Conservation (phyloP, 2,329 filamentous ascomycete genomes). For the Biscogniauxia sp. region DNA sequence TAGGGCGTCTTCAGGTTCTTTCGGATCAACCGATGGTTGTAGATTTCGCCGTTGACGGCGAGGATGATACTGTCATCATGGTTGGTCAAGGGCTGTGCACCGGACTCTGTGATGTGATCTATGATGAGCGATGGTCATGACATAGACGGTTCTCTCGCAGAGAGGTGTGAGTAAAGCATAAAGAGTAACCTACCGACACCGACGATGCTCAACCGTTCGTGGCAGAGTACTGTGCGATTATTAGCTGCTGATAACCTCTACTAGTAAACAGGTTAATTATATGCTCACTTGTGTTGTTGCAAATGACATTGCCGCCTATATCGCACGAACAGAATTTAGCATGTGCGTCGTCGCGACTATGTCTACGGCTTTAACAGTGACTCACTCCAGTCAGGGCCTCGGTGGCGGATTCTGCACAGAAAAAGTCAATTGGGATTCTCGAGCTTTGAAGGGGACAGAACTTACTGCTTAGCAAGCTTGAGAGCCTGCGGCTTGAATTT, state of each 20-base stretch:
- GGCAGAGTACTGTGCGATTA: conserved; percentile 71
- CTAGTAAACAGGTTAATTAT: neutral
- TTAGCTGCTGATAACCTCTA: conserved; percentile 26
- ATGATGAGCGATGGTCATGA: conserved; percentile 15
- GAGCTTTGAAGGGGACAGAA: conserved; percentile 24
- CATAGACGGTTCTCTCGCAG: conserved; percentile 7
- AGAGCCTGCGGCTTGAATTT: conserved; percentile 96
- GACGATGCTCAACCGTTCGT: conserved; percentile 97
- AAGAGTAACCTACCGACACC: conserved; percentile 72
- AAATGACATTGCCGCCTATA: conserved; percentile 81
- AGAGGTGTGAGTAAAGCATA: neutral
- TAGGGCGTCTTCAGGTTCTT: conserved; percentile 82
- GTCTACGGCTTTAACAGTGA: conserved; percentile 31
- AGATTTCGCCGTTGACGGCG: conserved; percentile 98
- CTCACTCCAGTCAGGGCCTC: conserved; percentile 98
- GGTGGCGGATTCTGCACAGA: conserved; percentile 75
- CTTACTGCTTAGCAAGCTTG: conserved; percentile 90
- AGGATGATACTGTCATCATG: conserved; percentile 84
- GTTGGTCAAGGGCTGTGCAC: conserved; percentile 93
- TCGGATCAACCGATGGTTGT: conserved; percentile 95
- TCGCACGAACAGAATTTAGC: conserved; percentile 19
- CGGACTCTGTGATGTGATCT: conserved; percentile 79
- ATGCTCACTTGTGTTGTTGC: conserved; percentile 82
- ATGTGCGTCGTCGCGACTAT: conserved; percentile 10
- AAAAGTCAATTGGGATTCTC: conserved; percentile 38